These are phyloP conservation scores for Globisporangium solare DNA, from an alignment of 352 stramenopile genomes.

Conservation along the genomic window DNA sequence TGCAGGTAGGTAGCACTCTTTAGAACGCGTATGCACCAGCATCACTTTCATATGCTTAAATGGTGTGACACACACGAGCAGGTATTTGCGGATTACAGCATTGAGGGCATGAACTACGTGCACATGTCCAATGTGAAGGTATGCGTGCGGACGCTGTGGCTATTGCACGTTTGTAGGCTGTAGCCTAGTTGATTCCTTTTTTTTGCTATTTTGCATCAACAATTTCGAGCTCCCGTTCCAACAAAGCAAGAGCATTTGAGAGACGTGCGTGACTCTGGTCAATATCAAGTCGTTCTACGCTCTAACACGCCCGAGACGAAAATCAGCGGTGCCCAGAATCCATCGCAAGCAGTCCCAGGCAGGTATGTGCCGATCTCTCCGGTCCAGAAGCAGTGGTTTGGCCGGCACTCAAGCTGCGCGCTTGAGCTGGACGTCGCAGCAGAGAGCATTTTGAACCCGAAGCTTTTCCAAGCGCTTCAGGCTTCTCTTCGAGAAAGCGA, in stretches of 20 bases:
- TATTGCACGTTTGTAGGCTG: no score
- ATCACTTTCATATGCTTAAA: no score
- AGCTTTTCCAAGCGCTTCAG: conserved; percentile 38
- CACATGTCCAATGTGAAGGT: conserved; percentile 69
- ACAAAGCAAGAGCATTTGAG: conserved; percentile 45
- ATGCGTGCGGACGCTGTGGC: not conserved
- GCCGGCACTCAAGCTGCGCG: conserved; percentile 62
- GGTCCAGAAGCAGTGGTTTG: conserved; percentile 42
- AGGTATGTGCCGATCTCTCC: conserved; percentile 28
- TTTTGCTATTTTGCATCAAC: not conserved
- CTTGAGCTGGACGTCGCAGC: conserved; percentile 71
- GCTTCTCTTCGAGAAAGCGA: conserved; percentile 28
- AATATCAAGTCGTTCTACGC: conserved; percentile 28
- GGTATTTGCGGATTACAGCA: conserved; percentile 90
- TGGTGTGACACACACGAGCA: conserved; percentile 10
- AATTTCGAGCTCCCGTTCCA: conserved; percentile 73
- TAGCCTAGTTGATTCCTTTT: no score
- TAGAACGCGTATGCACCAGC: not conserved
- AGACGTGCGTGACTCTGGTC: conserved; percentile 5
- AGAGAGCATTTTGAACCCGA: conserved; percentile 64
- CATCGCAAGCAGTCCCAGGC: conserved; percentile 17
- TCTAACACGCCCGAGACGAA: conserved; percentile 29
- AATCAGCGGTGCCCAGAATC: conserved; percentile 30
- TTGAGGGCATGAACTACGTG: conserved; percentile 89
- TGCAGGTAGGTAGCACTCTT: conserved; percentile 57